Base-by-base conservation (phyloP, 257 asterid species). In the Salvia hispanica region DNA sequence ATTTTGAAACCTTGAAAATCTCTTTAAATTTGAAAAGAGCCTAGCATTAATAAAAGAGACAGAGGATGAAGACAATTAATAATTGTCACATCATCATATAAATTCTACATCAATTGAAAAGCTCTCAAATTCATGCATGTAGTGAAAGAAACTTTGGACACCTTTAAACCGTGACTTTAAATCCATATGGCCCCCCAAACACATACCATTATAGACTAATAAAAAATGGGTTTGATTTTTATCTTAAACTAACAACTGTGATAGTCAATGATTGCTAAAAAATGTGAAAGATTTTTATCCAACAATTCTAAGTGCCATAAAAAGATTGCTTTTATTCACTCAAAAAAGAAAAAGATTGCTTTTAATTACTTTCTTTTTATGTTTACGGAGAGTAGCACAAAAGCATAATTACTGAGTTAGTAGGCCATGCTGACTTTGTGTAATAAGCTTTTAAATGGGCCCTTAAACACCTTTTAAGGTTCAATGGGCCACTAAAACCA, bases 181-280 rank as follows among this genome's bases (percentile, higher is more conserved):
- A 69, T 47, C 62, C 71, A 72, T 59, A 73, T 72, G 78, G 86
- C 72, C 81, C 84, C 74, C 74, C 65, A 81, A 76, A 72, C 75
- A 72, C 75, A 51, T 65, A 56, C 64, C 31, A 77, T 70, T 73
- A 69, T 51, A 39, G 46, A 61, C 69, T 64, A 58, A 75, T 75
- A 34, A 64, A 76, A 71, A 76, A 69, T 78, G 58, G 71, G 64
- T 71, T 60, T 66, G 47, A 31, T 28, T 67, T 72, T 69, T 66
- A 64, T 67, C 54, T 36, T 13, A 60, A 61, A 25, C 14, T 61
- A 69, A 46, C 67, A 57, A 88, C 86, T 86, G 90, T 86, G 72
- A 73, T 78, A 46, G 95, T 89, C 92, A 86, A 89, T 84, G 81
- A 62, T 73, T 74, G 78, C 79, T 51, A 72, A 75, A 25, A 81